phyloP scores from a whole-genome alignment of 306 rosid species.

The Rubus parviflorus region DNA sequence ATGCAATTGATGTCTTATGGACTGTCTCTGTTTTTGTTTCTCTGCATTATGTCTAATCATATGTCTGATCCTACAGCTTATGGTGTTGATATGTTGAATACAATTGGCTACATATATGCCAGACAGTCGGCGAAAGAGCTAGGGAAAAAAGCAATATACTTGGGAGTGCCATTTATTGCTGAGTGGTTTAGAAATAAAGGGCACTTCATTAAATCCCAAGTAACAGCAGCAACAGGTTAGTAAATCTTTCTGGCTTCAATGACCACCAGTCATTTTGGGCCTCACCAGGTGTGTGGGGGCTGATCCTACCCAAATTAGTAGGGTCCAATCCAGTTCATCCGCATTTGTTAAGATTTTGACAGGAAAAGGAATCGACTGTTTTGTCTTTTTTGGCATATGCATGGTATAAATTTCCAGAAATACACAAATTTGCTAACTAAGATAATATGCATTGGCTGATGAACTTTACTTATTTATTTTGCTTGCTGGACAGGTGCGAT shows the following conservation, averaged over 20 bases:
- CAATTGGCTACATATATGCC: conserved; percentile 94
- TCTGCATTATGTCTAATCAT: conserved; percentile 5
- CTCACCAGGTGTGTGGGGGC: conserved; percentile 1
- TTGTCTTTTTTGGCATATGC: background rate
- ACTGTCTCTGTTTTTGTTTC: background rate
- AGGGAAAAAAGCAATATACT: conserved; percentile 92
- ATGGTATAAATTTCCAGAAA: background rate
- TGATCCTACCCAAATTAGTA: conserved; percentile 4
- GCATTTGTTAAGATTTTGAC: conserved; percentile 3
- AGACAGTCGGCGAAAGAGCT: conserved; percentile 97
- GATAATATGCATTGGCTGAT: conserved; percentile 15
- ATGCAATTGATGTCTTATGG: background rate
- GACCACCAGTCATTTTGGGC: conserved; percentile 2
- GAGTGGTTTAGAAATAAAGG: conserved; percentile 99
- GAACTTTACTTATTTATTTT: conserved; percentile 24
- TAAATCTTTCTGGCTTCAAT: conserved; percentile 18
- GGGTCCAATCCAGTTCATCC: conserved; percentile 1
- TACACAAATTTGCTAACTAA: background rate
- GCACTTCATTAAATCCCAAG: conserved; percentile 95
- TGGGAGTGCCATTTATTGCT: conserved; percentile 95
- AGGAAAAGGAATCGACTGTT: background rate
- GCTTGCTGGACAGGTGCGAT: conserved; percentile 71
- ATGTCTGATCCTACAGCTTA: conserved; percentile 62
- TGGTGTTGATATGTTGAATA: conserved; percentile 91
- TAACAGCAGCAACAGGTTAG: conserved; percentile 97